A percentile compares a stretch with the other conserved stretches of the same genome.
Conservation (phyloP, 345 rosid genomes). For the Eucalyptus decipiens region DNA sequence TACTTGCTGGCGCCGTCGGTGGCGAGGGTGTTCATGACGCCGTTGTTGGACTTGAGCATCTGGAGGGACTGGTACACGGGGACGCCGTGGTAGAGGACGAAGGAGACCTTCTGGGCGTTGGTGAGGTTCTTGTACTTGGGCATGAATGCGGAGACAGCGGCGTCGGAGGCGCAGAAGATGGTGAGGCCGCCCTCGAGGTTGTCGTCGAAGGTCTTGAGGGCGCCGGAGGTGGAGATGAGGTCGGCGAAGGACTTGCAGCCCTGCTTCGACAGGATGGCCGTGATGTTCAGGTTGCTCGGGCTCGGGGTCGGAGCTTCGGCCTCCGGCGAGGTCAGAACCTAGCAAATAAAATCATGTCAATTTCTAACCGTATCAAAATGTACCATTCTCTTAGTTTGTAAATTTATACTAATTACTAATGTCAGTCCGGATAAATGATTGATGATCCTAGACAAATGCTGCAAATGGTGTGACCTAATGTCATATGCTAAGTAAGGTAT, state of each 20-base stretch:
- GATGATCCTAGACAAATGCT: not conserved
- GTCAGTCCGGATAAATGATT: not conserved
- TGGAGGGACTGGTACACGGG: conserved; percentile 66
- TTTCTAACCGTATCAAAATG: not conserved
- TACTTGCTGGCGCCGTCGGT: conserved; percentile 71
- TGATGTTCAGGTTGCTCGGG: conserved; percentile 52
- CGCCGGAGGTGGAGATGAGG: conserved; percentile 42
- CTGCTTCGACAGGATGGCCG: conserved; percentile 57
- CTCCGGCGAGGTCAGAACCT: conserved; percentile 50
- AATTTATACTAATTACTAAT: not conserved
- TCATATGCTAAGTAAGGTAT: not conserved
- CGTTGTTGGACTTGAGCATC: conserved; percentile 66
- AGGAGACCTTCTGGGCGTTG: conserved; percentile 43
- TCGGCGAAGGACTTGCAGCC: conserved; percentile 81
- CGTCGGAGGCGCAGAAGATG: conserved; percentile 79
- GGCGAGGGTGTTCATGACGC: conserved; percentile 76
- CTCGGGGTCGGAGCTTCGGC: conserved; percentile 85
- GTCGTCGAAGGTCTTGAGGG: conserved; percentile 54
- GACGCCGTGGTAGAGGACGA: conserved; percentile 63
- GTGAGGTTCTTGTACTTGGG: conserved; percentile 72
- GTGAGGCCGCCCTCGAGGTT: conserved; percentile 78
- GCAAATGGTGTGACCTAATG: not conserved
- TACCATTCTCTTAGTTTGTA: not conserved
- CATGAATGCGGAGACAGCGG: conserved; percentile 40
- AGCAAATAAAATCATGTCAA: not conserved